Evolutionary conservation across 179 eudicot species (phyloP), one percentile per base, ranked within the genome.

Genomic region (Gypsophila paniculata): DNA sequence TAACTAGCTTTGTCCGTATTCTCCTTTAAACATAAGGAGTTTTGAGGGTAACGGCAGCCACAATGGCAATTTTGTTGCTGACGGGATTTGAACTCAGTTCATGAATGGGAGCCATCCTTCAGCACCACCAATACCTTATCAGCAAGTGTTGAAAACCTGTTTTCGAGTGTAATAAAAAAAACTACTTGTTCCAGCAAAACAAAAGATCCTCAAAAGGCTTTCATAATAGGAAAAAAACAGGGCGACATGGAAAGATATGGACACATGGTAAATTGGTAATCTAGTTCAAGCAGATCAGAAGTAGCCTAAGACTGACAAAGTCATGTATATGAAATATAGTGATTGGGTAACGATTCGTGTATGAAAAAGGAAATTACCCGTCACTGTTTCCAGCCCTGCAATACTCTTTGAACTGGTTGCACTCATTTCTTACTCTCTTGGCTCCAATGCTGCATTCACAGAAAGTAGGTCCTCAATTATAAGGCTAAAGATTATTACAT

Each of bases 381-480:
- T 89, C 97, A 26, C 72, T 80, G 72, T 88, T 85, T 81, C 93
- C 80, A 51, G 82, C 76, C 73, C 79, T 79, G 88, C 98, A 91
- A 66, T 83, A 76, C 65, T 91, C 96, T 63, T 82, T 83, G 73
- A 91, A 91, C 72, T 87, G 90, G 22, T 89, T 86, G 80, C 96
- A 84, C 74, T 89, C 97, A 75, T 46, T 81, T 84, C 82, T 85
- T 61, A 93, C 91, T 84, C 83, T 93, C 75, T 81, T 89, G 63
- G 97, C 97, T 71, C 98, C 98, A 75, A 91, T 89, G 85, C 91
- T 88, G 80, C 74, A 75, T 17, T 32, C 49, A 68, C 15, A 72
- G 12, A 65, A 61, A 32, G n/a, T n/a, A 34, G 17, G 49, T 18
- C 2, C 22, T 68, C 46, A 74, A 55, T 21, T 38, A 21, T 49